Percentiles rank a stretch among this genome's conserved stretches.
phyloP scores from a whole-genome alignment of 352 stramenopile species.

The Globisporangium cylindrosporum region DNA sequence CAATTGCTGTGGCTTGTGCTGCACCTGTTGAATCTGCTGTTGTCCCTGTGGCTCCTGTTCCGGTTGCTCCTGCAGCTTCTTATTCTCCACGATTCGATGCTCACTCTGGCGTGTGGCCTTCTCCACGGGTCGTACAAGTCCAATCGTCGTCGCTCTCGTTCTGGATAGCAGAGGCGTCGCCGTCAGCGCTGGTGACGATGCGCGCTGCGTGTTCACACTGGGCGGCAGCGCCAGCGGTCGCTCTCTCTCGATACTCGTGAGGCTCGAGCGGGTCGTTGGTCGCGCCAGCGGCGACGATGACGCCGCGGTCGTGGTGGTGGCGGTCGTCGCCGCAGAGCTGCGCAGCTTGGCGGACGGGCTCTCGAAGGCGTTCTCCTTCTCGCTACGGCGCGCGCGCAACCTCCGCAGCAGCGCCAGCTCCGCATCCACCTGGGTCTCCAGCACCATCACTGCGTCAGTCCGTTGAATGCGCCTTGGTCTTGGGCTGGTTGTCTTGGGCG shows the following conservation, averaged over 20 bases:
- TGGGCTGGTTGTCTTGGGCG: background rate
- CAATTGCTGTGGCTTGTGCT: slow-evolving; percentile 7
- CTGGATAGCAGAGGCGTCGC: slow-evolving; percentile 6
- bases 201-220: slow-evolving; percentile 15
- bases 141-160: slow-evolving; percentile 6
- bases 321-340: slow-evolving; percentile 7
- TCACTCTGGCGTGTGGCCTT: slow-evolving; percentile 8
- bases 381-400: slow-evolving; percentile 19
- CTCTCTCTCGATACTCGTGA: slow-evolving; percentile 3
- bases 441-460: slow-evolving; percentile 6
- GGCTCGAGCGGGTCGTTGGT: slow-evolving; percentile 3
- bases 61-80: slow-evolving; percentile 7
- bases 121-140: slow-evolving; percentile 14
- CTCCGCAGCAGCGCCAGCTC: slow-evolving; percentile 19
- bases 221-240: slow-evolving; percentile 4
- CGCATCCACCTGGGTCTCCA: slow-evolving; percentile 13
- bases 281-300: background rate
- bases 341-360: slow-evolving; percentile 15
- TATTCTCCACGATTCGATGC: background rate
- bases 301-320: background rate
- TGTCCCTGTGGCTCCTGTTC: slow-evolving; percentile 6
- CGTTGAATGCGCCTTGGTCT: background rate
- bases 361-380: slow-evolving; percentile 22
- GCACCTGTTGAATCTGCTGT: slow-evolving; percentile 1
- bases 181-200: background rate